Evolutionary conservation across 768 basidiomycete genomes (phyloP).

Genomic region (Trametes meyenii): DNA sequence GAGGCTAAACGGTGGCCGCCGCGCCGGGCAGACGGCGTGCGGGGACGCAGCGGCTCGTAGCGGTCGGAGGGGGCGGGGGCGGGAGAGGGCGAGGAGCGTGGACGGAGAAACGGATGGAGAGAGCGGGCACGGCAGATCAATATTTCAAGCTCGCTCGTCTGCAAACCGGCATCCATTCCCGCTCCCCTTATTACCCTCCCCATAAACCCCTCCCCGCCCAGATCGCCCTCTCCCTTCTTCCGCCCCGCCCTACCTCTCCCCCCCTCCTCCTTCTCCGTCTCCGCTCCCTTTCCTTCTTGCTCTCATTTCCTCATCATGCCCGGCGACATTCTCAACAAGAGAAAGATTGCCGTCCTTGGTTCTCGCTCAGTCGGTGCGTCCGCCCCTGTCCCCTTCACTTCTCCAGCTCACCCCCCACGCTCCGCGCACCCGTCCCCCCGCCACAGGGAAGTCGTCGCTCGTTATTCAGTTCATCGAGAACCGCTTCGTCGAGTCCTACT

Average conservation of each 20-base stretch:
- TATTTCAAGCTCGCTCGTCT: not conserved
- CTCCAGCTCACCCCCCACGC: slow-evolving; percentile 8
- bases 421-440: slow-evolving; percentile 1
- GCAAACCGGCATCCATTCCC: slow-evolving; percentile 3
- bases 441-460: slow-evolving; percentile 89
- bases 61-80: not conserved
- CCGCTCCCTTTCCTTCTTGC: slow-evolving; percentile 15
- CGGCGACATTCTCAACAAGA: slow-evolving; percentile 61
- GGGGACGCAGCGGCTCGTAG: not conserved
- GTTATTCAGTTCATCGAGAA: slow-evolving; percentile 93
- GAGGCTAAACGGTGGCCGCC: not conserved
- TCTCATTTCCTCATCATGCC: slow-evolving; percentile 32
- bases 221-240: slow-evolving; percentile 6
- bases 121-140: not conserved
- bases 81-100: not conserved
- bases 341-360: slow-evolving; percentile 88
- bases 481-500: slow-evolving; percentile 90
- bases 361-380: slow-evolving; percentile 85
- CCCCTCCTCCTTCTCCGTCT: slow-evolving; percentile 23
- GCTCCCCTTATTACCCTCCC: slow-evolving; percentile 4
- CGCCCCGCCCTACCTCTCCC: not conserved
- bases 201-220: slow-evolving; percentile 8
- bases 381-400: slow-evolving; percentile 20
- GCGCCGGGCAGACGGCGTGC: not conserved
- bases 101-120: slow-evolving; percentile 4